Percentiles rank a stretch among this genome's conserved stretches.
Conservation (phyloP, 2,329 filamentous ascomycete species). For the Aspergillus texensis region DNA sequence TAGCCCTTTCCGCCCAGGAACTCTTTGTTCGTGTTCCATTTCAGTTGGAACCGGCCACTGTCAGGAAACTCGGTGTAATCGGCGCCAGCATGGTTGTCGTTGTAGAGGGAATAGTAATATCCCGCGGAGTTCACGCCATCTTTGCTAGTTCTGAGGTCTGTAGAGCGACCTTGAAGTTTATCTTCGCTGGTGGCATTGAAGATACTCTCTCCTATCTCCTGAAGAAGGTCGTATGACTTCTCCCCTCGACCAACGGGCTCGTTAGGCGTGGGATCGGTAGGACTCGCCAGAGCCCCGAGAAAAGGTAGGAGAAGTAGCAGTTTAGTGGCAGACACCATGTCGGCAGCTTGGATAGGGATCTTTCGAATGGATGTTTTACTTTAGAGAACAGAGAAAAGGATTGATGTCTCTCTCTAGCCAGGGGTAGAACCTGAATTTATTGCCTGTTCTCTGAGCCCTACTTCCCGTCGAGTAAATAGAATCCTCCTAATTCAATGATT, state of each 20-base stretch:
- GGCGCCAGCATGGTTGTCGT: conserved; percentile 4
- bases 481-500: neutral
- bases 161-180: neutral
- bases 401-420: neutral
- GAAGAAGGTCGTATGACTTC: neutral
- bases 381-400: neutral
- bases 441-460: neutral
- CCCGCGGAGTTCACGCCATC: neutral
- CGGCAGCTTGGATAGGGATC: neutral
- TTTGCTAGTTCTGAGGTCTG: neutral
- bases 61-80: conserved; percentile 5
- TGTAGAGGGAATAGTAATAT: conserved; percentile 10
- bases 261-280: neutral
- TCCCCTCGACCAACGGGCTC: neutral
- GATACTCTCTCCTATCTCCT: neutral
- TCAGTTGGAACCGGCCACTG: conserved; percentile 6
- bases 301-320: neutral
- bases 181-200: neutral
- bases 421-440: neutral
- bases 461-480: neutral
- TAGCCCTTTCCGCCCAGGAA: conserved; percentile 2
- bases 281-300: neutral
- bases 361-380: neutral
- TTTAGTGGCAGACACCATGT: neutral
- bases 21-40: neutral